These are phyloP conservation scores for Yamadazyma endophytica DNA, from an alignment of 805 yeast genomes.

Conservation along the genomic window DNA sequence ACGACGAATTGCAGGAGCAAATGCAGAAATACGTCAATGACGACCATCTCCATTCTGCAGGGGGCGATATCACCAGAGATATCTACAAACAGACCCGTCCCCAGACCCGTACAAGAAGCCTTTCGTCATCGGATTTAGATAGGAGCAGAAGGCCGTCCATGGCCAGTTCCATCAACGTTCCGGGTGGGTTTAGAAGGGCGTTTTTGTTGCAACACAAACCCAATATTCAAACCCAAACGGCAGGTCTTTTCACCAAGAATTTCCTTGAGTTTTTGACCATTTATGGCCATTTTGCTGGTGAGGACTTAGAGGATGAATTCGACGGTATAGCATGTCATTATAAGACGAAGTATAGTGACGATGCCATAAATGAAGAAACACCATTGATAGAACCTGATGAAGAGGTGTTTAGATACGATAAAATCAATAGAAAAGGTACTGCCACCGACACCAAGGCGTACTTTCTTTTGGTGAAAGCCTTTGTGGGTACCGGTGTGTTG, in stretches of 20 bases:
- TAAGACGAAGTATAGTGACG: conserved; percentile 17
- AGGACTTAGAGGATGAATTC: conserved; percentile 63
- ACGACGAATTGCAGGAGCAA: conserved; percentile 3
- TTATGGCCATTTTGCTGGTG: conserved; percentile 88
- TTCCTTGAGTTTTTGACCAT: conserved; percentile 73
- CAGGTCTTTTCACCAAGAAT: conserved; percentile 62
- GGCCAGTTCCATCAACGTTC: conserved; percentile 68
- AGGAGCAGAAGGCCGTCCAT: conserved; percentile 51
- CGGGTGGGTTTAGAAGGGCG: conserved; percentile 81
- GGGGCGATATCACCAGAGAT: conserved; percentile 52
- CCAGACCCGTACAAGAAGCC: conserved; percentile 15
- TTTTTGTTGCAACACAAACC: conserved; percentile 42
- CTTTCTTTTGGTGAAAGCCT: conserved; percentile 66
- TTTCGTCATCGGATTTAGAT: conserved; percentile 19
- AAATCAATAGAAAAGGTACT: conserved; percentile 47
- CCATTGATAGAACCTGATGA: conserved; percentile 17
- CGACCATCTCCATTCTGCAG: conserved; percentile 32
- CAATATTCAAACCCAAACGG: conserved; percentile 11
- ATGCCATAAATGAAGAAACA: conserved; percentile 33
- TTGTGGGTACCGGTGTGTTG: conserved; percentile 73
- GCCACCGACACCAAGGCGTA: conserved; percentile 73
- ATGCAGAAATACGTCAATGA: conserved; percentile 8
- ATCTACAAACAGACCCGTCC: conserved; percentile 29
- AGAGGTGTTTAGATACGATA: conserved; percentile 12
- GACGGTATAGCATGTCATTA: conserved; percentile 54